Conservation (phyloP, 805 yeast genomes). For the Lachancea fermentati region DNA sequence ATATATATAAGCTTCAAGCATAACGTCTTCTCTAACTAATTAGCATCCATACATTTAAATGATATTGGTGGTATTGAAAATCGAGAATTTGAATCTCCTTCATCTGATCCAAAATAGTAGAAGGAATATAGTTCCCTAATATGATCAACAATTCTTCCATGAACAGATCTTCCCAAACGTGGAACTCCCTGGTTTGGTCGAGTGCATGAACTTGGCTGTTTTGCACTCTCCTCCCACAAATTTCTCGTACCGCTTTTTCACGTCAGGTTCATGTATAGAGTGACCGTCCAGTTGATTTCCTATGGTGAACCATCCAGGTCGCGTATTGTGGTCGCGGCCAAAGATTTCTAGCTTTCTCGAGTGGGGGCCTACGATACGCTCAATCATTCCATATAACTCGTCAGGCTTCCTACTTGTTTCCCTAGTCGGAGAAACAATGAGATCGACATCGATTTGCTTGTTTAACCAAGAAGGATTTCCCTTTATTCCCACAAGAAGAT, state of each 20-base stretch:
- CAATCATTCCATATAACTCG: slow-evolving; percentile 80
- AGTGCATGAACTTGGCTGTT: not conserved
- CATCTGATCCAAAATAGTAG: no score
- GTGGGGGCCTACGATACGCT: slow-evolving; percentile 71
- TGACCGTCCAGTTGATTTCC: slow-evolving; percentile 72
- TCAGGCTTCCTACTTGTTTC: slow-evolving; percentile 91
- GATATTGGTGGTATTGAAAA: no score
- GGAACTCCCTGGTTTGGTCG: not conserved
- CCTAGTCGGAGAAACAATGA: slow-evolving; percentile 75
- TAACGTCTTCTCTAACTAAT: no score
- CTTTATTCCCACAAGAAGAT: slow-evolving; percentile 76
- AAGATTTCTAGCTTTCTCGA: slow-evolving; percentile 82
- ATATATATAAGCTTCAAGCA: no score
- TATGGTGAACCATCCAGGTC: slow-evolving; percentile 89
- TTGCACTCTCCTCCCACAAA: slow-evolving; percentile 6
- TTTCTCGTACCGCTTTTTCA: slow-evolving; percentile 37
- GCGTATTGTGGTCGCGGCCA: slow-evolving; percentile 78
- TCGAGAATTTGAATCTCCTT: no score
- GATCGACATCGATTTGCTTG: slow-evolving; percentile 61
- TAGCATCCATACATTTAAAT: no score
- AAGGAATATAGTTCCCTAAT: no score
- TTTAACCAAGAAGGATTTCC: slow-evolving; percentile 74
- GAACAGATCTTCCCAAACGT: not conserved
- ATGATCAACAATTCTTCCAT: no score
- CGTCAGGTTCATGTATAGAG: slow-evolving; percentile 53